Base-by-base conservation (phyloP, 139 green algal genomes). In the Chlorella sorokiniana region DNA sequence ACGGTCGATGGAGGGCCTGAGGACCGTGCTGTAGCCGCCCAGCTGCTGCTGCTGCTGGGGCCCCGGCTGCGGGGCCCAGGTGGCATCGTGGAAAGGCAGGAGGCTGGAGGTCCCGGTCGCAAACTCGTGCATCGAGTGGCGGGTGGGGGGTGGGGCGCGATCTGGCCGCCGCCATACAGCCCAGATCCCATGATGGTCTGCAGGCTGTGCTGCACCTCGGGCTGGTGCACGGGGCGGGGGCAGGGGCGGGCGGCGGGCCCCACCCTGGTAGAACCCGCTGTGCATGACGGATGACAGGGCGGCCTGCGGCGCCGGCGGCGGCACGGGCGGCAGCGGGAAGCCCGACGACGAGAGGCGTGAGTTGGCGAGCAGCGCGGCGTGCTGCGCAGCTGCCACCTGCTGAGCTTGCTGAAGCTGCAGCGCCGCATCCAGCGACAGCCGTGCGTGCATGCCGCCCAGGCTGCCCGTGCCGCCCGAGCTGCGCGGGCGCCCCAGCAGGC, bases 241-340 rank as follows among this genome's bases (percentile, higher is more conserved):
- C 7, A 23, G 74, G n/a, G 0, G 64, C 51, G 27, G 74, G 20
- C 1, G 63, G 25, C 10, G 78, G n/a, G n/a, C n/a, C n/a, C n/a
- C n/a, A n/a, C n/a, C 45, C 37, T 76, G 78, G 64, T 78, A 78
- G 64, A 83, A 83, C n/a, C 61, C 35, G 69, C 78, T 83, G 61
- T 83, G 78, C 78, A 83, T 64, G 48, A 76, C 77, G 33, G 37
- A 31, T 5, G 63, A 37, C 38, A 68, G 18, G 64, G 54, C 41
- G 16, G 44, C 35, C 38, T 77, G 78, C 41, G 41, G 76, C 6
- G 31, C 20, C 5, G 4, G 72, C 41, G 33, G 8, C 37, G 18
- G 7, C 35, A 23, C 41, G 29, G 42, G 68, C 23, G 69, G 69
- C 69, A 76, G 27, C 25, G 69, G n/a, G 1, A 29, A 45, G 40